Conservation (phyloP, 306 rosid genomes). For the Prunus mira region DNA sequence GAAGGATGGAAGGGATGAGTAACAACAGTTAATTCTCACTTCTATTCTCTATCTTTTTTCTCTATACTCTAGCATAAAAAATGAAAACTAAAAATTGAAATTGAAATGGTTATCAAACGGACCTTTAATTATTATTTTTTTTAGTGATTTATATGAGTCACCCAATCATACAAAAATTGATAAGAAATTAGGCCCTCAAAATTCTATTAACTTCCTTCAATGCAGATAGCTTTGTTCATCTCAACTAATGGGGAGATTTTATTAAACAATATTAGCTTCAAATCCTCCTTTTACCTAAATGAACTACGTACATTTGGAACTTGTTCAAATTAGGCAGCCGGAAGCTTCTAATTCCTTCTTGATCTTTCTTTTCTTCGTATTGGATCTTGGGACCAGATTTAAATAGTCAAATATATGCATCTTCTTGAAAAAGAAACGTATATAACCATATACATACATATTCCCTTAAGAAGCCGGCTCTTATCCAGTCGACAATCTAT, state of each 20-base stretch:
- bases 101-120: no score
- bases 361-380: neutral
- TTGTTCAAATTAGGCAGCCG: neutral
- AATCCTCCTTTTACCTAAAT: neutral
- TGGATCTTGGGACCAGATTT: neutral
- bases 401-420: neutral
- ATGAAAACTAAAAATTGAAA: no score
- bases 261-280: no score
- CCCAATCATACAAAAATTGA: no score
- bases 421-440: neutral
- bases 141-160: no score
- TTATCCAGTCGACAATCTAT: neutral
- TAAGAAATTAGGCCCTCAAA: no score
- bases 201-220: no score
- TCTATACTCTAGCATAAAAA: no score
- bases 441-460: neutral
- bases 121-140: no score
- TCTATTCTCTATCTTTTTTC: no score
- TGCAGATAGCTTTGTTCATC: neutral
- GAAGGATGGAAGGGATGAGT: no score
- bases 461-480: slow-evolving; percentile 7
- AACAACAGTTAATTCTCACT: no score
- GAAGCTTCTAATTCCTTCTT: neutral
- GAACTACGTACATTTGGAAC: neutral
- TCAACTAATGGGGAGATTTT: neutral